Evolutionary conservation across 345 rosid genomes (phyloP).

Genomic region (Nasturtium officinale): DNA sequence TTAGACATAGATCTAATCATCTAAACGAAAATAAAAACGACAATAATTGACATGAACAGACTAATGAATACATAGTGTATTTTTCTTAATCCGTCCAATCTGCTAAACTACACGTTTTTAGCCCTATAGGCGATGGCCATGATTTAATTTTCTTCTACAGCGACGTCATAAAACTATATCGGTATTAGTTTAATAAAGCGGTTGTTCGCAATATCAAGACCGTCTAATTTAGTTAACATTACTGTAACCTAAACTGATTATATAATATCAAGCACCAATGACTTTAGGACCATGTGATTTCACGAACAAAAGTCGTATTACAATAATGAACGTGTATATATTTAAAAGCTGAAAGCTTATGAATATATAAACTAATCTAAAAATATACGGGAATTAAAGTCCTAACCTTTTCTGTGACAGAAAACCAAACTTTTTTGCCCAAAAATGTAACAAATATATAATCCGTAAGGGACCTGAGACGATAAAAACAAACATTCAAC

Average conservation of each 20-base stretch:
- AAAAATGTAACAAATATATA: constrained; percentile 3
- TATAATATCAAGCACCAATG: constrained; percentile 48
- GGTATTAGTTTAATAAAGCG: constrained; percentile 18
- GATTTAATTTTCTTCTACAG: constrained; percentile 22
- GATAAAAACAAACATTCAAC: constrained; percentile 47
- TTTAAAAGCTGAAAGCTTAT: constrained; percentile 23
- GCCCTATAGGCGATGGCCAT: not conserved
- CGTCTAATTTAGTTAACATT: constrained; percentile 19
- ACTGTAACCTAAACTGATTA: constrained; percentile 1
- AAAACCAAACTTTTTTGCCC: constrained; percentile 3
- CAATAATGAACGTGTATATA: constrained; percentile 34
- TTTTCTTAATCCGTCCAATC: constrained; percentile 1
- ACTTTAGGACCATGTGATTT: constrained; percentile 60
- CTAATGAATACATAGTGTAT: not conserved
- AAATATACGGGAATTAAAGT: constrained; percentile 30
- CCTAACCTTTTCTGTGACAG: constrained; percentile 20
- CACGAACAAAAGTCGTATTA: constrained; percentile 43
- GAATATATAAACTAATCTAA: constrained; percentile 22
- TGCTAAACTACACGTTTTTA: constrained; percentile 29
- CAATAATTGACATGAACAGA: constrained; percentile 28
- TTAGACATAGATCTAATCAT: constrained; percentile 21
- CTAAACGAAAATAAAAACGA: constrained; percentile 24
- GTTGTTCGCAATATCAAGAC: constrained; percentile 39
- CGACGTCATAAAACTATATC: constrained; percentile 31
- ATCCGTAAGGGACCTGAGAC: constrained; percentile 31